These are phyloP conservation scores for Populus trichocarpa DNA, from an alignment of 441 rosid species.

Conservation along the genomic window DNA sequence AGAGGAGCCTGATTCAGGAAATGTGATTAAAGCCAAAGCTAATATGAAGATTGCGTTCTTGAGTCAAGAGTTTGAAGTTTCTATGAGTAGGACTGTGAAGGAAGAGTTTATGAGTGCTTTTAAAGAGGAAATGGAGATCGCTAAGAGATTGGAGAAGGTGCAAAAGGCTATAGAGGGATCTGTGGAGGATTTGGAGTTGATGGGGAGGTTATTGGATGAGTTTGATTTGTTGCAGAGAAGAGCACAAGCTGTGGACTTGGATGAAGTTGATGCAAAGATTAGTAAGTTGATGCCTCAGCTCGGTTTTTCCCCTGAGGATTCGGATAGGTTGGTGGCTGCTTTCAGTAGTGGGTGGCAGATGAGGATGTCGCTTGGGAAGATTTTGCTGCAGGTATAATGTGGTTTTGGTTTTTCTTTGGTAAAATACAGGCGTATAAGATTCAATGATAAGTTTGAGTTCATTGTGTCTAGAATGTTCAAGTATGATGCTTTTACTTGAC, in stretches of 20 bases:
- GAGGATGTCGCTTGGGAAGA: constrained; percentile 98
- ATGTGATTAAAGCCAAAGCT: constrained; percentile 66
- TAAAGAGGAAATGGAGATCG: constrained; percentile 81
- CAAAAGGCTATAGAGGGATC: constrained; percentile 76
- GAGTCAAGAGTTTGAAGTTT: constrained; percentile 93
- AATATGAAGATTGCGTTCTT: constrained; percentile 72
- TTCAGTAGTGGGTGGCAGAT: constrained; percentile 98
- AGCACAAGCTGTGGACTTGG: constrained; percentile 75
- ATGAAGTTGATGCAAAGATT: constrained; percentile 68
- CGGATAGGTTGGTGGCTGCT: constrained; percentile 85
- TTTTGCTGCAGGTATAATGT: constrained; percentile 75
- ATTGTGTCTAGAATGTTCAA: too few species aligned
- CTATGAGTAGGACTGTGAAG: constrained; percentile 75
- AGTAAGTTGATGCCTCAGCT: constrained; percentile 91
- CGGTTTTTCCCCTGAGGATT: constrained; percentile 73
- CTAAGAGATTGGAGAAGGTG: constrained; percentile 60
- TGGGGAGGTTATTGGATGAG: constrained; percentile 94
- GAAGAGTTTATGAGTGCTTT: constrained; percentile 93
- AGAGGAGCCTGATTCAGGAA: constrained; percentile 86
- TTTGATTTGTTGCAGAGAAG: constrained; percentile 81
- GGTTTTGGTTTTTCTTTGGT: neutral
- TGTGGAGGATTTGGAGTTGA: constrained; percentile 79
- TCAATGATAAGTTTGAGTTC: neutral
- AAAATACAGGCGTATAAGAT: too few species aligned
- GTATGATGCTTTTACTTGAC: neutral